Conservation (phyloP, 73 alveolate species). For the Uronychia setigera region DNA sequence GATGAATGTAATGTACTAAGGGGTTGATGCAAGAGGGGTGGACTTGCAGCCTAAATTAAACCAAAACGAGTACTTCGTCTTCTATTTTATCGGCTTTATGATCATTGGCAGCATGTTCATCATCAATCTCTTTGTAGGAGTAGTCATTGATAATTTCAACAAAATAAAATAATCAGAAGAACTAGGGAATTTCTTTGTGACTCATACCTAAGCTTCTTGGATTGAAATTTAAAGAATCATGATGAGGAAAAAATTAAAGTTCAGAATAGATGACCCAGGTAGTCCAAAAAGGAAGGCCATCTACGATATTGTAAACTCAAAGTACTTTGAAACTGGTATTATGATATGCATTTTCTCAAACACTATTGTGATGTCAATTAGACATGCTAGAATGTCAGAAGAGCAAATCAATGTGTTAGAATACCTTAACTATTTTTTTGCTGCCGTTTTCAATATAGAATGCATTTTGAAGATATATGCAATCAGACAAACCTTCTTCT, state of each 20-base stretch:
- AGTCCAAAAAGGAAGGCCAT: not conserved
- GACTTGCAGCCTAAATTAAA: constrained; percentile 31
- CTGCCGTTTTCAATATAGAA: constrained; percentile 33
- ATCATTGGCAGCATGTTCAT: constrained; percentile 46
- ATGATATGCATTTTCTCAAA: constrained; percentile 21
- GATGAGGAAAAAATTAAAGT: constrained; percentile 15
- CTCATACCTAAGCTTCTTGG: constrained; percentile 33
- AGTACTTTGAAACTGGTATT: not conserved
- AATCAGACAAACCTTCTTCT: constrained; percentile 21
- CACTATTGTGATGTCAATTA: constrained; percentile 28
- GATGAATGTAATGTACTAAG: constrained; percentile 37
- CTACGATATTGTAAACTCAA: not conserved
- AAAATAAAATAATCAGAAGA: constrained; percentile 43
- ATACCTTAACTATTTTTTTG: constrained; percentile 14
- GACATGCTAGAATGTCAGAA: constrained; percentile 22
- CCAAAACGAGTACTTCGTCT: not conserved
- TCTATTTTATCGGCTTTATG: constrained; percentile 28
- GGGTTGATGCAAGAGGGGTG: constrained; percentile 27
- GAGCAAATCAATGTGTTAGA: not conserved
- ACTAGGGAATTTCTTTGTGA: constrained; percentile 22
- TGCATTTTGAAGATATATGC: constrained; percentile 22
- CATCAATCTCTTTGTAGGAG: constrained; percentile 49
- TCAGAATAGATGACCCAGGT: constrained; percentile 4
- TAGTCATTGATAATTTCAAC: constrained; percentile 52
- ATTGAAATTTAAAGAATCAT: constrained; percentile 32